Evolutionary conservation across 2,329 filamentous ascomycete genomes (phyloP).

Genomic region (Scopulariopsis brevicaulis): DNA sequence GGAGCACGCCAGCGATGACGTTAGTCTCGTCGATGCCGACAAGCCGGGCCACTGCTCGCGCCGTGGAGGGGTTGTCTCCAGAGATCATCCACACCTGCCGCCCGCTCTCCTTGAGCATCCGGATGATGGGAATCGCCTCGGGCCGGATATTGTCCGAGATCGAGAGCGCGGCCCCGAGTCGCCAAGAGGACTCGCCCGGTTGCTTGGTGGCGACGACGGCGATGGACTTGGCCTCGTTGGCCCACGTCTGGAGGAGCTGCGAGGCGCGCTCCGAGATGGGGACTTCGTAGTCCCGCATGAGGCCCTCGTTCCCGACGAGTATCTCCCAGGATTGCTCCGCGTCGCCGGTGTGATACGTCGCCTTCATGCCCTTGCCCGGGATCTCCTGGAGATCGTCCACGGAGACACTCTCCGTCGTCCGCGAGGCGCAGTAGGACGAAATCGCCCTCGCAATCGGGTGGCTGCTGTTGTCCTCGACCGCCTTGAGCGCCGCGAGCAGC

Average conservation of each 20-base stretch:
- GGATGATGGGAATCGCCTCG: slow-evolving; percentile 56
- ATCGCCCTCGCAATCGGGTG: slow-evolving; percentile 67
- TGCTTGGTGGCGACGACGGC: slow-evolving; percentile 41
- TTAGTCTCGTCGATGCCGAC: slow-evolving; percentile 64
- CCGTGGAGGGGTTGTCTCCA: slow-evolving; percentile 81
- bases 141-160: slow-evolving; percentile 72
- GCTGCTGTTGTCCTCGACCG: slow-evolving; percentile 59
- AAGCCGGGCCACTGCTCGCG: slow-evolving; percentile 62
- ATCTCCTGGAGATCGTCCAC: slow-evolving; percentile 48
- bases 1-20: slow-evolving; percentile 79
- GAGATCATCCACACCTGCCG: slow-evolving; percentile 86
- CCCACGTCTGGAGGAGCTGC: slow-evolving; percentile 41
- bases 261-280: slow-evolving; percentile 21
- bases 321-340: slow-evolving; percentile 31
- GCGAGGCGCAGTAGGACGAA: slow-evolving; percentile 43
- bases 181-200: slow-evolving; percentile 21
- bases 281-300: slow-evolving; percentile 45
- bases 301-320: slow-evolving; percentile 60
- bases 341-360: slow-evolving; percentile 26
- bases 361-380: slow-evolving; percentile 60
- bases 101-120: slow-evolving; percentile 49
- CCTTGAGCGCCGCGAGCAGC: slow-evolving; percentile 43
- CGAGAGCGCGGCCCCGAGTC: slow-evolving; percentile 55
- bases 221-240: slow-evolving; percentile 51
- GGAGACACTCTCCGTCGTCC: slow-evolving; percentile 17